Base-by-base conservation (phyloP, 2,329 filamentous ascomycete species). In the Pyrenophora tritici-repentis region DNA sequence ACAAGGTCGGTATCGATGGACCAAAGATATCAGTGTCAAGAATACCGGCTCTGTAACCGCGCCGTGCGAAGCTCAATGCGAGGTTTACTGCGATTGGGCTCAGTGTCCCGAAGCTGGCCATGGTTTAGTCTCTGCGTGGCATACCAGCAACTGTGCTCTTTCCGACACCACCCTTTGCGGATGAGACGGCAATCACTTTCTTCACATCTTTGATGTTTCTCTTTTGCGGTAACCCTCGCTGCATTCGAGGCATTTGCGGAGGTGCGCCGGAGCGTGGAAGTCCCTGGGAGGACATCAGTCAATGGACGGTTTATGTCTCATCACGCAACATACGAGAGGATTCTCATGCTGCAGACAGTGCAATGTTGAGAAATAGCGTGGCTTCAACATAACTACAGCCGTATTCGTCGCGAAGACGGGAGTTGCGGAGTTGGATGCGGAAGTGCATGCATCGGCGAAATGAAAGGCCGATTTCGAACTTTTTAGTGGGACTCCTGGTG, bases 21-120 rank as follows among this genome's bases (percentile, higher is more conserved):
- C 94, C 94, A 71, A 97, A 99, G 67, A 99, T 95, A 71, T 99
- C 94, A 0, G 92, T 91, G 71, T 99, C 94, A 14, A 99, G 81
- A 53, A 99, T 92, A 2, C 94, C 94, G 3, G 89, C 85, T 47
- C 90, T 85, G 58, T 92, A 84, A 13, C 93, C 93, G 49, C 86
- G 84, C 35, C 89, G 85, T 2, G 93, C 91, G 69, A 96, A 90
- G 4, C 92, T 86, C 0, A 99, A 81, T 0, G 94, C 90, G 18
- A 99, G 80, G 66, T 99, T 99, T 26, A 80, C 81, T 81, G 42
- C n/a, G 3, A 35, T 7, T 14, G n/a, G 4, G 36, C 44, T 58
- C 49, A 58, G 48, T 14, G 29, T 42, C 20, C 10, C 2, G 3
- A 22, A 8, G n/a, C 18, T 18, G 10, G 17, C 45, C 34, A 12